Conservation (phyloP, 2,329 filamentous ascomycete genomes). For the Aphanoascus verrucosus region DNA sequence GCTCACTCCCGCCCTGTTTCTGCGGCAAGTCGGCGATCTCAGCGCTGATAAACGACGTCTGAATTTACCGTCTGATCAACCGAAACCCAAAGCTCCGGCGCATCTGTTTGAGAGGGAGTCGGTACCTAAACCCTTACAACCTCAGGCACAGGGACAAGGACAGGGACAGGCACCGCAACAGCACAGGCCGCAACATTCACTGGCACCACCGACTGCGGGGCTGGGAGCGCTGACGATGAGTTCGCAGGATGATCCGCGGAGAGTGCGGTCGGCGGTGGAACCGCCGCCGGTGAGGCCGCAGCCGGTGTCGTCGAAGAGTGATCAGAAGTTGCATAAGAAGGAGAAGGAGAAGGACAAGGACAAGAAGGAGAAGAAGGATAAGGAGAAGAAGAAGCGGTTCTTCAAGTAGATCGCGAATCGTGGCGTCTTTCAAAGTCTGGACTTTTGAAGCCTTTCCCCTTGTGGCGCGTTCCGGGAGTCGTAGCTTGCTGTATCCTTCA, state of each 20-base stretch:
- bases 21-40: constrained; percentile 73
- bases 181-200: constrained; percentile 33
- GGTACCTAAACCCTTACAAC: constrained; percentile 46
- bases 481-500: not conserved
- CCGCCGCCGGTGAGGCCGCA: not conserved
- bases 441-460: not conserved
- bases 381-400: constrained; percentile 49
- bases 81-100: constrained; percentile 68
- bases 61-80: constrained; percentile 69
- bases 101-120: constrained; percentile 70
- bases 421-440: not conserved
- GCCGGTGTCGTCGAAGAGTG: constrained; percentile 3
- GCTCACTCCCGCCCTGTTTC: constrained; percentile 71
- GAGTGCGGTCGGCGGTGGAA: constrained; percentile 11
- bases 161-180: constrained; percentile 17
- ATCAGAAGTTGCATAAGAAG: constrained; percentile 6
- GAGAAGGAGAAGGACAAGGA: constrained; percentile 43
- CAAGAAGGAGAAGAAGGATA: constrained; percentile 33
- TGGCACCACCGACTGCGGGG: constrained; percentile 19
- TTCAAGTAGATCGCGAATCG: constrained; percentile 10
- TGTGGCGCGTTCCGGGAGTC: not conserved
- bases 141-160: constrained; percentile 18
- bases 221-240: constrained; percentile 31
- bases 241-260: constrained; percentile 22
- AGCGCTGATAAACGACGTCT: constrained; percentile 63